A percentile compares a stretch with the other conserved stretches of the same genome.
phyloP scores from a whole-genome alignment of 345 rosid genomes.

The Crucihimalaya himalaica region DNA sequence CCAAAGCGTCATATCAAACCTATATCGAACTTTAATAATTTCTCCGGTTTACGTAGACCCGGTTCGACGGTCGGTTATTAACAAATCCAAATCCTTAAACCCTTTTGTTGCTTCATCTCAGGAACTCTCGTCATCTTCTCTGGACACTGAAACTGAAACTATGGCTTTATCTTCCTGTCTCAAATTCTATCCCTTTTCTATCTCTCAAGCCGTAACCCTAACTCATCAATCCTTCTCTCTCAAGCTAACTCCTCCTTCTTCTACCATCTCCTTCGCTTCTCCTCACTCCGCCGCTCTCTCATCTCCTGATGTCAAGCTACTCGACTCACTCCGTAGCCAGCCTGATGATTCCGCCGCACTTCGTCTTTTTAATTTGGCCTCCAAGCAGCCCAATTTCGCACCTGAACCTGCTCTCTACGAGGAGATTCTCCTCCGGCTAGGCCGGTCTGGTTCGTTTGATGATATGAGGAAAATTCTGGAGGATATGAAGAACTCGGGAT shows the following conservation, averaged over 20 bases:
- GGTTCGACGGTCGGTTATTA: background rate
- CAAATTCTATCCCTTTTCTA: constrained; percentile 56
- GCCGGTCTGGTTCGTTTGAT: constrained; percentile 67
- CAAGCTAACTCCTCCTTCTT: constrained; percentile 38
- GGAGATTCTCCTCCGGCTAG: constrained; percentile 67
- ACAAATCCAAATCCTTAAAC: constrained; percentile 26
- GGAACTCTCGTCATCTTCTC: background rate
- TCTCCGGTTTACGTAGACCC: constrained; percentile 1
- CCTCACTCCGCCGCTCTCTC: constrained; percentile 43
- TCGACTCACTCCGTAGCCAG: constrained; percentile 74
- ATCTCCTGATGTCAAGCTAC: constrained; percentile 64
- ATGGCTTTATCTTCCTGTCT: constrained; percentile 63
- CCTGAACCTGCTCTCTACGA: constrained; percentile 58
- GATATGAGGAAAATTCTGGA: constrained; percentile 58
- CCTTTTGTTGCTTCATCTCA: background rate
- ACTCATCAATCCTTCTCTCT: constrained; percentile 39
- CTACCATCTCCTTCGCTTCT: constrained; percentile 37
- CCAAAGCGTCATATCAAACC: background rate
- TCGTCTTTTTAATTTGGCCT: constrained; percentile 63
- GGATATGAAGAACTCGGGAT: constrained; percentile 54
- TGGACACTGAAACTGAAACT: background rate
- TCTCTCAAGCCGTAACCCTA: constrained; percentile 27
- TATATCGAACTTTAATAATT: background rate
- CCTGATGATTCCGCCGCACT: constrained; percentile 69
- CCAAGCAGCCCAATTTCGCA: constrained; percentile 72